Conservation (phyloP, 108 stramenopile species). For the Stephanodiscus minutulus region DNA sequence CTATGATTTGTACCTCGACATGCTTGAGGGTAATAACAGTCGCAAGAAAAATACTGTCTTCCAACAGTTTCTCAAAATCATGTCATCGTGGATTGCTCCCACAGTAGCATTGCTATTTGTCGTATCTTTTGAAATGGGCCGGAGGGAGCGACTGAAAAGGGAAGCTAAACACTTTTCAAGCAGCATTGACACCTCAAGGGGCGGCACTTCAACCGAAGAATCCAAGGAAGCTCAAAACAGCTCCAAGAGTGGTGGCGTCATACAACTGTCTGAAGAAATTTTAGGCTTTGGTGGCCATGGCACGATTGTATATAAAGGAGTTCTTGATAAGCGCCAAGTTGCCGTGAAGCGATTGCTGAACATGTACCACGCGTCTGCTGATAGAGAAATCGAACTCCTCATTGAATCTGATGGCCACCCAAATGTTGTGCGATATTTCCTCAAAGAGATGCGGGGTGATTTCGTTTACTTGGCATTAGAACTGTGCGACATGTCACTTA, state of each 20-base stretch:
- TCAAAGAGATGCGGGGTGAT: slow-evolving; percentile 88
- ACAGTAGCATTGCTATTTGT: slow-evolving; percentile 78
- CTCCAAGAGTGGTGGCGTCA: slow-evolving; percentile 51
- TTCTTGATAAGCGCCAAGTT: slow-evolving; percentile 86
- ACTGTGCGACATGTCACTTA: slow-evolving; percentile 88
- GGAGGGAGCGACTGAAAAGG: slow-evolving; percentile 70
- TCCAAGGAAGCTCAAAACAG: slow-evolving; percentile 20
- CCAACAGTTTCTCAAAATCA: slow-evolving; percentile 53
- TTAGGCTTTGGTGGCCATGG: slow-evolving; percentile 95
- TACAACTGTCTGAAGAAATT: slow-evolving; percentile 88
- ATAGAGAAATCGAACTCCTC: slow-evolving; percentile 90
- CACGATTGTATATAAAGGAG: slow-evolving; percentile 94
- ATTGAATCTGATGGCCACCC: slow-evolving; percentile 94
- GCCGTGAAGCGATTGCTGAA: slow-evolving; percentile 96
- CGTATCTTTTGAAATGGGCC: slow-evolving; percentile 80
- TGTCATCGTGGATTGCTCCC: slow-evolving; percentile 86
- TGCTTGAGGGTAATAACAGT: slow-evolving; percentile 39
- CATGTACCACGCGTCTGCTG: slow-evolving; percentile 90
- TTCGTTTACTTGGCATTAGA: slow-evolving; percentile 96
- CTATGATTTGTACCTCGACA: slow-evolving; percentile 49
- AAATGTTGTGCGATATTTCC: slow-evolving; percentile 90
- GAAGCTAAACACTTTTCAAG: slow-evolving; percentile 29
- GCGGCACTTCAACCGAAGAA: slow-evolving; percentile 16
- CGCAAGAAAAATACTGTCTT: slow-evolving; percentile 32
- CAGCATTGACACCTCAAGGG: slow-evolving; percentile 1